Evolutionary conservation across 305 asterid genomes (phyloP).

Genomic region (Fraxinus xanthoxyloides): DNA sequence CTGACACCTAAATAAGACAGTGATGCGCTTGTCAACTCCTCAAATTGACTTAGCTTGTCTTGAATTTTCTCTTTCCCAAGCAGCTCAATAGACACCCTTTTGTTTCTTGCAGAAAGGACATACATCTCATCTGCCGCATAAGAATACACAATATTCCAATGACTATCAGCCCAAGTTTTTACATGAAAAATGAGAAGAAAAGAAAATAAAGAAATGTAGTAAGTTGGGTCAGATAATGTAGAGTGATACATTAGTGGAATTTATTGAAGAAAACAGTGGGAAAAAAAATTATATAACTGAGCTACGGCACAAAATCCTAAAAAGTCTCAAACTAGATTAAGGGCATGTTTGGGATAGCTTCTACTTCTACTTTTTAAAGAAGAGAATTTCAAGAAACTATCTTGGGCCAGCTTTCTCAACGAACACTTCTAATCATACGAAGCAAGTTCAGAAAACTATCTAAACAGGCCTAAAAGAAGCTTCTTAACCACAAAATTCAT

Average conservation of each 20-base stretch:
- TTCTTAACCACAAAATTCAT: not conserved
- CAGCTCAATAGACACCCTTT: constrained; percentile 75
- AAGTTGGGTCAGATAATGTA: not conserved
- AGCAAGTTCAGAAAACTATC: not conserved
- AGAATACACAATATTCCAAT: constrained; percentile 16
- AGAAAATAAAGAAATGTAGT: not conserved
- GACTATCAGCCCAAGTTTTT: constrained; percentile 15
- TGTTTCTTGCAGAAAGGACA: constrained; percentile 89
- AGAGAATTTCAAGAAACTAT: not conserved
- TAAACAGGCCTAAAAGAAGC: not conserved
- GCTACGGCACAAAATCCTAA: not conserved
- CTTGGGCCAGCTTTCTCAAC: not conserved
- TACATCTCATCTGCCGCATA: constrained; percentile 83
- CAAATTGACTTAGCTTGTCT: constrained; percentile 74
- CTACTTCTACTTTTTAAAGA: not conserved
- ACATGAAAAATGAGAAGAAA: constrained; percentile 8
- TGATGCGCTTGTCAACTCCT: constrained; percentile 77
- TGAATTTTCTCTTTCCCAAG: constrained; percentile 82
- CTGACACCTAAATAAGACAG: constrained; percentile 75
- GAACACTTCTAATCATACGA: not conserved
- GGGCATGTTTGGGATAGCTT: not conserved
- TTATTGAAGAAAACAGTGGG: not conserved
- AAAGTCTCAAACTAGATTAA: not conserved
- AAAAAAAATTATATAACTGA: not conserved
- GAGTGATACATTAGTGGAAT: not conserved